Evolutionary conservation across 805 yeast species (phyloP).

Genomic region (Starmera caribaea): DNA sequence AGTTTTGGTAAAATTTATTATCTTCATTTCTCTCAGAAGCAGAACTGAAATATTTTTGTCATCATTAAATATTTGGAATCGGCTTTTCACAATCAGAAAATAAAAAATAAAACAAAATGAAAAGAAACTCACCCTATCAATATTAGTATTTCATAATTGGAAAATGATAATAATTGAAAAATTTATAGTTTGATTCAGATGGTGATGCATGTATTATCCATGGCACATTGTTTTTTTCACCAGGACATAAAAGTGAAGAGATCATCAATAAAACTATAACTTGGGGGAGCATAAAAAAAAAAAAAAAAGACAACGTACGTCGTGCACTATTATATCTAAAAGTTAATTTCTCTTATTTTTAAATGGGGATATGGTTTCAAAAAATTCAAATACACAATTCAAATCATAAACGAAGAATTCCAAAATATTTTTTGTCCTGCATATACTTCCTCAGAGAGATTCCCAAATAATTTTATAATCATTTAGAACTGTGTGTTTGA

Average conservation of each 20-base stretch:
- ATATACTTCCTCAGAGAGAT: slow-evolving; percentile 61
- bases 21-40: slow-evolving; percentile 93
- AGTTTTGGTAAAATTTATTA: slow-evolving; percentile 58
- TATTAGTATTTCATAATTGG: slow-evolving; percentile 1
- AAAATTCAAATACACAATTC: slow-evolving; percentile 1
- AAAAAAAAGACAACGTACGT: background rate
- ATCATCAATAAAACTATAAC: slow-evolving; percentile 11
- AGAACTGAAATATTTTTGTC: slow-evolving; percentile 77
- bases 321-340: slow-evolving; percentile 3
- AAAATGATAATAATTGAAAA: slow-evolving; percentile 1
- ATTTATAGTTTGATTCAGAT: slow-evolving; percentile 50
- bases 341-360: background rate
- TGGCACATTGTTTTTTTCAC: slow-evolving; percentile 59
- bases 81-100: background rate
- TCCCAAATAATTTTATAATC: slow-evolving; percentile 26
- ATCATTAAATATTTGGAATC: slow-evolving; percentile 35
- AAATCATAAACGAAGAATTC: slow-evolving; percentile 74
- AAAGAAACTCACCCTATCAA: slow-evolving; percentile 2
- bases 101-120: slow-evolving; percentile 1
- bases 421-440: slow-evolving; percentile 59
- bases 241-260: slow-evolving; percentile 26
- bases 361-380: slow-evolving; percentile 11
- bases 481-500: slow-evolving; percentile 8
- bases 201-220: slow-evolving; percentile 95
- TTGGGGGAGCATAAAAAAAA: background rate